Conservation (phyloP, 106 monocot species). For the Apostasia shenzhenica region DNA sequence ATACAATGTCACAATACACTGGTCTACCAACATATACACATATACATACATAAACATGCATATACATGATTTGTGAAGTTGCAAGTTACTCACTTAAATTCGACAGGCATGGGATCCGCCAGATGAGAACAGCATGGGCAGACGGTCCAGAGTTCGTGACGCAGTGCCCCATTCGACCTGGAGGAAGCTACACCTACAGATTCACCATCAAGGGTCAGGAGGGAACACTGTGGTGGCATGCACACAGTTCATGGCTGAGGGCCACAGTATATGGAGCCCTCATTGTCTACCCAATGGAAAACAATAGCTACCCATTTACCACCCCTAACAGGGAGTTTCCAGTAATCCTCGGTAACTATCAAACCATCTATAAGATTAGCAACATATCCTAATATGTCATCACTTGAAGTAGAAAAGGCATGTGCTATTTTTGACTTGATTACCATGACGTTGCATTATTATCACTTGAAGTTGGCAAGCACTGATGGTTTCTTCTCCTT, state of each 20-base stretch:
- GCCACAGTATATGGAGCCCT: slow-evolving; percentile 62
- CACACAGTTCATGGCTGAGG: slow-evolving; percentile 59
- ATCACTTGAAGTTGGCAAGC: no score
- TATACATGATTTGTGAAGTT: no score
- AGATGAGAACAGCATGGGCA: slow-evolving; percentile 53
- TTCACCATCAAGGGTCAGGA: slow-evolving; percentile 55
- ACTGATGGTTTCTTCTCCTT: no score
- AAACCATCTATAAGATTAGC: background rate
- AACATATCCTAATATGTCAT: no score
- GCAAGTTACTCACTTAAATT: no score
- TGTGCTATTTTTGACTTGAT: no score
- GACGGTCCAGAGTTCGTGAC: slow-evolving; percentile 64
- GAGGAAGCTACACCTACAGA: slow-evolving; percentile 44
- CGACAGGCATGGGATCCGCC: slow-evolving; percentile 50
- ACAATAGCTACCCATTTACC: slow-evolving; percentile 36
- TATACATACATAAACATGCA: background rate
- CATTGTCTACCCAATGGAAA: slow-evolving; percentile 29
- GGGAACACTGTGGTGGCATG: slow-evolving; percentile 73
- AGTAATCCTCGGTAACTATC: slow-evolving; percentile 17
- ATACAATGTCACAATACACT: slow-evolving; percentile 71
- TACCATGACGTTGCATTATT: no score
- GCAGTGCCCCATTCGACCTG: slow-evolving; percentile 58
- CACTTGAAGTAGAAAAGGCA: no score
- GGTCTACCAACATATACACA: slow-evolving; percentile 16
- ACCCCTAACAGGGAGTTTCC: slow-evolving; percentile 25